Evolutionary conservation across 345 rosid genomes (phyloP), one percentile per base, ranked within the genome.

Genomic region (Eucalyptus dawsonii): DNA sequence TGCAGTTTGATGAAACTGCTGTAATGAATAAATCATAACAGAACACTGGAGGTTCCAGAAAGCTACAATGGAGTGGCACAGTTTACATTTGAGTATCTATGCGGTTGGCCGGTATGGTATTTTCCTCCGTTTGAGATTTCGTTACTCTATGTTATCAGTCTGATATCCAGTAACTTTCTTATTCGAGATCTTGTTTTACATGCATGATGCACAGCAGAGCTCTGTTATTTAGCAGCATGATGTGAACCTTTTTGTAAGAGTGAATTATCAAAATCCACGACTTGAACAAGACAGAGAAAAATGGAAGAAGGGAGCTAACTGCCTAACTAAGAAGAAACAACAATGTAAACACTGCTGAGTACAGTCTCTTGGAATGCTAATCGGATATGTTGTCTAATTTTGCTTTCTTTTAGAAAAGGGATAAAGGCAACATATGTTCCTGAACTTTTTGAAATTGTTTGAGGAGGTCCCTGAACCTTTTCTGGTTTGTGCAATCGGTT

Each of bases 61-160:
- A 96, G 97, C 95, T 96, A 96, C 90, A 93, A 93, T 86, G 99
- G 98, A 89, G 98, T 92, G 31, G 98, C 95, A 87, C 93, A 92
- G 89, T 96, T 97, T 91, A 90, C 95, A 87, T 97, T 96, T 80
- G 98, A 97, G 89, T 93, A 95, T 93, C 93, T 97, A 86, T 96
- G 99, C 88, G 95, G 98, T 87, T 93, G 93, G 87, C 97, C 98
- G 90, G 95, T 96, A 95, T 60, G 21, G 29, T 83, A 58, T 89
- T 92, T 86, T 31, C 76, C 88, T 80, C 45, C 83, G 21, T 85
- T 14, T 25, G 22, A 24, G 88, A 44, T 58, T 88, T n/a, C 6
- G 49, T 88, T 51, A 50, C 37, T 80, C 14, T 31, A 76, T 50
- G 65, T 37, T 53, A 31, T 50, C 25, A 15, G 67, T 50, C 42